Conservation (phyloP, 2,329 filamentous ascomycete genomes). For the Stagonosporopsis cucurbitacearum region DNA sequence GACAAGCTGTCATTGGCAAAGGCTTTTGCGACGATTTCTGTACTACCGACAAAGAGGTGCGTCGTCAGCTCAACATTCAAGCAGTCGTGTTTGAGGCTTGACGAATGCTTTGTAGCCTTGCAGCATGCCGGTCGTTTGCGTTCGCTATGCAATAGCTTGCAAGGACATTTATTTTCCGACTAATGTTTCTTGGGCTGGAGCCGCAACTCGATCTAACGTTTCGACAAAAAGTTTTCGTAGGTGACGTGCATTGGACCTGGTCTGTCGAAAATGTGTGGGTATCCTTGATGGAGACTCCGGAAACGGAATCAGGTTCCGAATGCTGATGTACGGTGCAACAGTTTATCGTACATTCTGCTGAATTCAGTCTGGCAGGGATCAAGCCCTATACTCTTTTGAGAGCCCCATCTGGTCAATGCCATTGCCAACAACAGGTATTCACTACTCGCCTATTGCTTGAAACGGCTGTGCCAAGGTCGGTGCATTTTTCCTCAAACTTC, state of each 20-base stretch:
- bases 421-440: background rate
- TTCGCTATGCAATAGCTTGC: too few species aligned
- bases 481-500: background rate
- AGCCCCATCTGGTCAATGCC: background rate
- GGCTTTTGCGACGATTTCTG: background rate
- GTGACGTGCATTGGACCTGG: background rate
- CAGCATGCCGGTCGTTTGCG: background rate
- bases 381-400: background rate
- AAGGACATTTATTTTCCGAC: too few species aligned
- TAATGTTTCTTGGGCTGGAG: background rate
- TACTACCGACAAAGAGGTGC: slow-evolving; percentile 1
- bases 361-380: background rate
- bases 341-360: background rate
- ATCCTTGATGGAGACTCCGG: background rate
- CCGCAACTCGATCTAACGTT: background rate
- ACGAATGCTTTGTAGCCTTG: slow-evolving; percentile 4
- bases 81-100: background rate
- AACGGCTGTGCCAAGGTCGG: background rate
- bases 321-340: background rate
- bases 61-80: slow-evolving; percentile 2
- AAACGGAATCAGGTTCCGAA: background rate
- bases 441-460: too few species aligned
- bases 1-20: slow-evolving; percentile 12
- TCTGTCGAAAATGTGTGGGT: background rate
- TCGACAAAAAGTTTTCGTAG: too few species aligned